A percentile compares a stretch with the other conserved stretches of the same genome.
Conservation (phyloP, 2,329 filamentous ascomycete genomes). For the Cladophialophora bantiana region DNA sequence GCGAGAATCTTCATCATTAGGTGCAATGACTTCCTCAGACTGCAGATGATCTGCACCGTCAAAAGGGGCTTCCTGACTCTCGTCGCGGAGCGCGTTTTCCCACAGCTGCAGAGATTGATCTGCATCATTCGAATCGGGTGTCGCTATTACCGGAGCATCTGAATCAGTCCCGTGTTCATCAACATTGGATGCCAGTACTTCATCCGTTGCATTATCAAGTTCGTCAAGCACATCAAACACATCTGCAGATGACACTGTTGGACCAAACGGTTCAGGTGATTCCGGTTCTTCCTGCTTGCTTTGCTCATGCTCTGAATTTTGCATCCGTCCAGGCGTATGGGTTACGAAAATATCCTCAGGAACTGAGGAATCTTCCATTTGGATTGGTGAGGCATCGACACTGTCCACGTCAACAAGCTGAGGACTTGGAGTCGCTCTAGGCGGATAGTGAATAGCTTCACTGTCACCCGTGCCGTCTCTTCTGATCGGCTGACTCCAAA, state of each 20-base stretch:
- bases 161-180: constrained; percentile 16
- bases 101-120: constrained; percentile 1
- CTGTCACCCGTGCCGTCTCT: constrained; percentile 14
- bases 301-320: neutral
- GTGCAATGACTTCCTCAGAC: neutral
- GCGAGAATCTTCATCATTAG: neutral
- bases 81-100: neutral
- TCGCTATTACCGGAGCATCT: constrained; percentile 22
- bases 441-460: neutral
- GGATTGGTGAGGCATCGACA: constrained; percentile 9
- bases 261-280: neutral
- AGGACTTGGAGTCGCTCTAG: constrained; percentile 7
- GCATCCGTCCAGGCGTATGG: neutral
- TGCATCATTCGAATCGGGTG: constrained; percentile 26
- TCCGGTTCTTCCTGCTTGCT: neutral
- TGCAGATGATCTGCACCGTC: neutral
- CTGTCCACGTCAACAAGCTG: neutral
- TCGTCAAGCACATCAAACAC: constrained; percentile 2
- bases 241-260: constrained; percentile 11
- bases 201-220: neutral
- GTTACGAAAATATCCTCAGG: neutral
- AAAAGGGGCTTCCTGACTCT: constrained; percentile 1
- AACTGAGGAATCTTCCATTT: neutral
- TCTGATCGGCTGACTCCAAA: constrained; percentile 17
- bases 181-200: neutral